These are phyloP conservation scores for Brassica carinata DNA, from an alignment of 345 rosid species.

Conservation along the genomic window DNA sequence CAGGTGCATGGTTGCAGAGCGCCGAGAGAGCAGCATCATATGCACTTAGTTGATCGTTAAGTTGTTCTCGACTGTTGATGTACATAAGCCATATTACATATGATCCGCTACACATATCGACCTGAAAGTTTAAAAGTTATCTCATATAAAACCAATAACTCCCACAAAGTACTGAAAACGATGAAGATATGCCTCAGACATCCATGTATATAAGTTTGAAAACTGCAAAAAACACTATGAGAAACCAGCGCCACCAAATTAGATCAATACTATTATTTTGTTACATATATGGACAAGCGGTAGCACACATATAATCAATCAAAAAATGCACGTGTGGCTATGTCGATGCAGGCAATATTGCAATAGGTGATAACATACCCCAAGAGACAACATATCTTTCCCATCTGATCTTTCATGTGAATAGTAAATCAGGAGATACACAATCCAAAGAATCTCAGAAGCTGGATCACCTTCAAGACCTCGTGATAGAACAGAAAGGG, in stretches of 20 bases:
- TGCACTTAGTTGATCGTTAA: slow-evolving; percentile 68
- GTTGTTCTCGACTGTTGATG: slow-evolving; percentile 75
- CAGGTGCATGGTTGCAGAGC: slow-evolving; percentile 53
- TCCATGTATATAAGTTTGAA: too few species aligned
- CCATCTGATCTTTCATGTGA: slow-evolving; percentile 47
- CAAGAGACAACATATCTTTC: slow-evolving; percentile 64
- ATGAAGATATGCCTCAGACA: too few species aligned
- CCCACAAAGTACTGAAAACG: too few species aligned
- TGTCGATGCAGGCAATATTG: slow-evolving; percentile 30
- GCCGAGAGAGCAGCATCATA: slow-evolving; percentile 71
- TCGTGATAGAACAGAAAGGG: slow-evolving; percentile 71
- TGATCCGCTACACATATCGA: slow-evolving; percentile 61
- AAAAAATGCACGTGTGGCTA: slow-evolving; percentile 12
- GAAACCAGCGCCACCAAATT: too few species aligned
- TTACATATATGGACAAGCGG: not conserved
- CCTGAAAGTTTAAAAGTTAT: slow-evolving; percentile 61
- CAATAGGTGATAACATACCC: slow-evolving; percentile 58
- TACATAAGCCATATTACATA: slow-evolving; percentile 90
- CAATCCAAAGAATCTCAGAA: slow-evolving; percentile 81
- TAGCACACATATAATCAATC: slow-evolving; percentile 11
- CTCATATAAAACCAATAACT: slow-evolving; percentile 43
- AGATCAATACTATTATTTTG: too few species aligned
- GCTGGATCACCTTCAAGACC: slow-evolving; percentile 75
- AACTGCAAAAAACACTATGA: too few species aligned
- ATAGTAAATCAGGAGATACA: slow-evolving; percentile 69